These are phyloP conservation scores for Phoma herbarum DNA, from an alignment of 2,329 filamentous ascomycete species.

Conservation along the genomic window DNA sequence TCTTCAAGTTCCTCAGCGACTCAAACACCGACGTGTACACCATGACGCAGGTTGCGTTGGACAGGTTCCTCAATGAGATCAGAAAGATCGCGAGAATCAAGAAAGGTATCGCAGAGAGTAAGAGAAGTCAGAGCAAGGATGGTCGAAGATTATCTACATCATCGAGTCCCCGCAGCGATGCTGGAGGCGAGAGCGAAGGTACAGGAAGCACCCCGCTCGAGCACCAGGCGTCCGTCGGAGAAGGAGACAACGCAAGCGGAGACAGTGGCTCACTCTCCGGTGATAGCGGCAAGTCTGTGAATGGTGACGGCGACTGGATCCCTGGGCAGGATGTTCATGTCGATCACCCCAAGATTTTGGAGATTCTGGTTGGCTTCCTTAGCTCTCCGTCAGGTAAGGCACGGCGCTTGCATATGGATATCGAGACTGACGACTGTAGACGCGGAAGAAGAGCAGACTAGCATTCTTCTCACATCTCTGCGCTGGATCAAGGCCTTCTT, in stretches of 20 bases:
- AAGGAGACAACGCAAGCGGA: constrained; percentile 57
- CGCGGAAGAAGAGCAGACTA: constrained; percentile 71
- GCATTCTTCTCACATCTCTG: constrained; percentile 88
- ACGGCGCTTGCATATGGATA: too few species aligned
- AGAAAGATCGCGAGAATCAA: constrained; percentile 93
- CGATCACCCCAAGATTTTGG: constrained; percentile 88
- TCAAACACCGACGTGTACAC: constrained; percentile 94
- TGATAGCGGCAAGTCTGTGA: constrained; percentile 49
- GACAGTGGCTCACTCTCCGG: constrained; percentile 45
- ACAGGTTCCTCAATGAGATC: constrained; percentile 91
- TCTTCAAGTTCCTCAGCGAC: constrained; percentile 92
- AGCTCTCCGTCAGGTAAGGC: constrained; percentile 79
- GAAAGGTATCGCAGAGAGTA: constrained; percentile 88
- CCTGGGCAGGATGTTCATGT: constrained; percentile 97
- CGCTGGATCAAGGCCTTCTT: constrained; percentile 97
- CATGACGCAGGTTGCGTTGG: constrained; percentile 85
- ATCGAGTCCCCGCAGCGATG: constrained; percentile 57
- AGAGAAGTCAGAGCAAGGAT: constrained; percentile 71
- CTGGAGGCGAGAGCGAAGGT: constrained; percentile 61
- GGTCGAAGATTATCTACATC: constrained; percentile 76
- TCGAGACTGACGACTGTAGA: constrained; percentile 36
- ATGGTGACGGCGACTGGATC: constrained; percentile 91
- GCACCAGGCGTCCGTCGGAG: constrained; percentile 58
- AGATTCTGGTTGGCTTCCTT: constrained; percentile 89
- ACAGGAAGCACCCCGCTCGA: constrained; percentile 60